phyloP scores from a whole-genome alignment of 2,329 filamentous ascomycete species.

The Bipolaris gigantea region DNA sequence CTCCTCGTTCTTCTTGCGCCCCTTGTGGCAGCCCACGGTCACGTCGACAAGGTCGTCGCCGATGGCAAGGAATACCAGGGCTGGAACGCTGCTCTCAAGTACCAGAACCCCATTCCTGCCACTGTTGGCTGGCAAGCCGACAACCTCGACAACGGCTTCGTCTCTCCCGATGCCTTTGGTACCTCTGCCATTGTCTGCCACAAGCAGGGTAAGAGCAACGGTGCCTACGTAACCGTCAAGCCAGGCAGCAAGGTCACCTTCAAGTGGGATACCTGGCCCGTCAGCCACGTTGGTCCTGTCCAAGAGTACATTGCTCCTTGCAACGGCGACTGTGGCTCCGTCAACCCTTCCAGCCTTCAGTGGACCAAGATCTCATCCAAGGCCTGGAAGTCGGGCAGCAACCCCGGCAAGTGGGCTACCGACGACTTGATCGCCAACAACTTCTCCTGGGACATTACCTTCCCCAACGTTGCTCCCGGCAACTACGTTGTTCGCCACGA shows the following conservation, averaged over 20 bases:
- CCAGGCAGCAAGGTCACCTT: constrained; percentile 41
- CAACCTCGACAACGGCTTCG: constrained; percentile 44
- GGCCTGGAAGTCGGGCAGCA: constrained; percentile 28
- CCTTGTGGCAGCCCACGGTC: constrained; percentile 36
- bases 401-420: constrained; percentile 41
- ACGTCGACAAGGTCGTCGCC: constrained; percentile 33
- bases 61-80: constrained; percentile 35
- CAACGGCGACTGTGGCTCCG: constrained; percentile 30
- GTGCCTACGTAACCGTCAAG: constrained; percentile 37
- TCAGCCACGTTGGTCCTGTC: constrained; percentile 37
- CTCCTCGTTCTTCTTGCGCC: constrained; percentile 21
- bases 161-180: constrained; percentile 31
- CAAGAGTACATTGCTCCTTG: constrained; percentile 43
- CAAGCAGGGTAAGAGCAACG: constrained; percentile 37
- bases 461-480: constrained; percentile 52
- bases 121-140: constrained; percentile 41
- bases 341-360: constrained; percentile 24
- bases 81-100: constrained; percentile 36
- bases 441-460: constrained; percentile 48
- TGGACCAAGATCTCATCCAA: constrained; percentile 39
- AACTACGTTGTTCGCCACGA: constrained; percentile 60
- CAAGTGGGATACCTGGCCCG: constrained; percentile 33
- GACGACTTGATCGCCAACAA: constrained; percentile 49
- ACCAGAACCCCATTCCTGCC: constrained; percentile 34
- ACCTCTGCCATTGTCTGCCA: constrained; percentile 42